Base-by-base conservation (phyloP, 208 protist genomes). In the Leishmania tarentolae region DNA sequence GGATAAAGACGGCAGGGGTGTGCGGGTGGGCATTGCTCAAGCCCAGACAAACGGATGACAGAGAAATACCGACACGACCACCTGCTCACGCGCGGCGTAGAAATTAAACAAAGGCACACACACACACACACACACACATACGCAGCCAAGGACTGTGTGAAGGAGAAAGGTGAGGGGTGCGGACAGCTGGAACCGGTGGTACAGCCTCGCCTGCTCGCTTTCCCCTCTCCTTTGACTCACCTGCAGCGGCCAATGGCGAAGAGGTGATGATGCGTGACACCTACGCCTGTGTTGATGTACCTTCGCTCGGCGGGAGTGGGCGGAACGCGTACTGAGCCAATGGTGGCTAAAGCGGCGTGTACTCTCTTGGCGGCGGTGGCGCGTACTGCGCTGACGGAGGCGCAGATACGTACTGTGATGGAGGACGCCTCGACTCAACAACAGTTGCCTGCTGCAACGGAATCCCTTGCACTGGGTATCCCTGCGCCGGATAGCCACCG, bases 301-400 rank as follows among this genome's bases (percentile, higher is more conserved):
- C 13, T 46, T 46, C 79, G 3, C 57, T 3, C 0, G 81, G 76
- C 1, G 76, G 76, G 28, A 65, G 46, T 2, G 69, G 56, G 47
- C 68, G 63, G 61, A 70, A 84, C 11, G 76, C 77, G 70, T 84
- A 80, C 81, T 84, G 81, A 57, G 81, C 31, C 13, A 76, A 76
- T 21, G 47, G 72, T 57, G 59, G 40, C 24, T 19, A 35, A 5
- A 63, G 73, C 44, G 79, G 72, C n/a, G 42, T 52, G 61, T 68
- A 74, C 15, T 75, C 13, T 17, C 15, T 28, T 42, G 79, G 70
- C 42, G 71, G 44, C 6, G 79, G 71, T 52, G 79, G 72, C n/a
- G 63, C 66, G 52, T 75, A 78, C 31, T 44, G n/a, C 2, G 52
- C 40, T 57, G 73, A 53, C n/a, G 65, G 80, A 44, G 76, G 74